A percentile compares a stretch with the other conserved stretches of the same genome.
These are phyloP conservation scores for Backusella psychrophila DNA, from an alignment of 192 early-diverging fungal genomes.

Conservation along the genomic window DNA sequence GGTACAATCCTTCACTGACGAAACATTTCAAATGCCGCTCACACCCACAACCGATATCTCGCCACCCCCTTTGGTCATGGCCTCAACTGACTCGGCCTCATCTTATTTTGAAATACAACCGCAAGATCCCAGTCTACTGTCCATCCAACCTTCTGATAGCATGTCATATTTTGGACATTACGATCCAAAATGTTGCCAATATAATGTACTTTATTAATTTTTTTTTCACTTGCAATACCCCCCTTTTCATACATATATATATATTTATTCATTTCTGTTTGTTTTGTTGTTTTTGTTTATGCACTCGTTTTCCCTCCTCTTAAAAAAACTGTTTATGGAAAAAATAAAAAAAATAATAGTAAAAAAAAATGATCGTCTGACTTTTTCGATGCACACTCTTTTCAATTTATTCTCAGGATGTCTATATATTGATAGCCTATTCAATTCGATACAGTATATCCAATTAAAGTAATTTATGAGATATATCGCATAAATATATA, in stretches of 20 bases:
- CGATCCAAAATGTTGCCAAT: neutral
- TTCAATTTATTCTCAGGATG: neutral
- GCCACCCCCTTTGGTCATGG: neutral
- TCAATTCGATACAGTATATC: neutral
- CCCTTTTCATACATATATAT: neutral
- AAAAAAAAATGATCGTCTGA: neutral
- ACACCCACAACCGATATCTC: neutral
- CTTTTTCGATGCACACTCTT: neutral
- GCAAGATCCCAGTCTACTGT: neutral
- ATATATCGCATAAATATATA: neutral
- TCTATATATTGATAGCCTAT: neutral
- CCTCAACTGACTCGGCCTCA: neutral
- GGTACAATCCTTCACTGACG: neutral
- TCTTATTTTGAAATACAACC: slow-evolving; percentile 5
- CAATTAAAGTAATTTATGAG: neutral
- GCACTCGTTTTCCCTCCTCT: neutral
- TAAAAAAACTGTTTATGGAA: neutral
- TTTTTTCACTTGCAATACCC: neutral
- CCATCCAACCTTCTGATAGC: neutral
- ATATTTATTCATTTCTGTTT: neutral
- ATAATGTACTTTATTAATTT: neutral
- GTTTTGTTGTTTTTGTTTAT: neutral
- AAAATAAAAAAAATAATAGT: neutral
- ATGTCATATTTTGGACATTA: neutral
- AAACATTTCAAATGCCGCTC: neutral